These are phyloP conservation scores for Plantago ovata DNA, from an alignment of 257 asterid species.

Conservation along the genomic window DNA sequence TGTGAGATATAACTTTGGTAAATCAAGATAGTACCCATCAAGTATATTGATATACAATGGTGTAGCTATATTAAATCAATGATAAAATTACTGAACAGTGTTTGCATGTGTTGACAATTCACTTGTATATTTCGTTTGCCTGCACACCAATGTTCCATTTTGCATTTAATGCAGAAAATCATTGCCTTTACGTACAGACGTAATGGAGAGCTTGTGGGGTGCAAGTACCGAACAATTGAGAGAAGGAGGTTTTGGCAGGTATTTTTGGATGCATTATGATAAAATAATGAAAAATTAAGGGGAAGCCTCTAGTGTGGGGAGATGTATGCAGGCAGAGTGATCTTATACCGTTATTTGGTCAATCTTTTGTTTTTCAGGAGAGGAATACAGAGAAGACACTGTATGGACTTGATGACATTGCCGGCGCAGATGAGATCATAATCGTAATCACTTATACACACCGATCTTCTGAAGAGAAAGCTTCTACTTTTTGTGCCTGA, in stretches of 20 bases:
- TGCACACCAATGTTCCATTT: constrained; percentile 1
- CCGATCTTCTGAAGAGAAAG: no score
- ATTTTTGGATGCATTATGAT: constrained; percentile 3
- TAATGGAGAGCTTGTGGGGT: constrained; percentile 57
- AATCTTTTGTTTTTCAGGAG: constrained; percentile 34
- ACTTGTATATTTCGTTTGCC: not conserved
- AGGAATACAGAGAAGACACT: constrained; percentile 51
- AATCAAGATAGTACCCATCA: no score
- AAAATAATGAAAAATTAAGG: not conserved
- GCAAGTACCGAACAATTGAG: constrained; percentile 63
- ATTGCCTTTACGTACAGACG: constrained; percentile 69
- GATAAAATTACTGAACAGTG: no score
- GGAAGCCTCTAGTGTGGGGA: no score
- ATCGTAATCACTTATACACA: constrained; percentile 42
- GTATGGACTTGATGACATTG: constrained; percentile 73
- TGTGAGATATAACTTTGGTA: no score
- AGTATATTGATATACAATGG: no score
- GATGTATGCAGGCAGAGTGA: no score
- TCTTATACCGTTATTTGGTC: no score
- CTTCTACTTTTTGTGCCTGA: constrained; percentile 7
- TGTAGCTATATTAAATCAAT: no score
- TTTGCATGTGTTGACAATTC: no score
- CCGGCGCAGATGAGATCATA: constrained; percentile 61
- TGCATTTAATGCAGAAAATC: constrained; percentile 46
- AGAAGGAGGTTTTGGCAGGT: constrained; percentile 85